A percentile compares a stretch with the other conserved stretches of the same genome.
phyloP scores from a whole-genome alignment of 441 rosid genomes.

The Monsonia emarginata region DNA sequence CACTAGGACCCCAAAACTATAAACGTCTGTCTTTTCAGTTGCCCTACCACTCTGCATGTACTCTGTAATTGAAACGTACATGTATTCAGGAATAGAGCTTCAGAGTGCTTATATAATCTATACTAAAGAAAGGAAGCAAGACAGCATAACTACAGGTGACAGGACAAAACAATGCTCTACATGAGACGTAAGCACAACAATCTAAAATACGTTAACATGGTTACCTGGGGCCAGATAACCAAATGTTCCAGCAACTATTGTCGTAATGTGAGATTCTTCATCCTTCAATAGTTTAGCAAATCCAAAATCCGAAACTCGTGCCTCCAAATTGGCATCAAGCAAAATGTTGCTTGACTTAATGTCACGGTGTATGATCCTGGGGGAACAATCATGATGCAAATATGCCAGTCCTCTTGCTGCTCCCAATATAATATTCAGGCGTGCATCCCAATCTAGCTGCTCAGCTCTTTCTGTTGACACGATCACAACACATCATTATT shows the following conservation, averaged over 20 bases:
- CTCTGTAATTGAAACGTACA: conserved; percentile 34
- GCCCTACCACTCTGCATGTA: conserved; percentile 99
- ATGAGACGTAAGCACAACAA: not conserved
- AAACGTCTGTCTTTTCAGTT: conserved; percentile 94
- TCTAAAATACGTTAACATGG: conserved; percentile 9
- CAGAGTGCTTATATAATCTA: not conserved
- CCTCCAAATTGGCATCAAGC: conserved; percentile 93
- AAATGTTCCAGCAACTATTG: conserved; percentile 97
- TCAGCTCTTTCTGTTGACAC: conserved; percentile 65
- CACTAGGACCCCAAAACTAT: conserved; percentile 88
- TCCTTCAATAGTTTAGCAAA: conserved; percentile 90
- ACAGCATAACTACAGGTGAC: not conserved
- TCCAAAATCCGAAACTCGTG: conserved; percentile 96
- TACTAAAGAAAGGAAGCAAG: too few species aligned
- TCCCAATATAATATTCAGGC: conserved; percentile 80
- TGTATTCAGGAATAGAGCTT: conserved; percentile 10
- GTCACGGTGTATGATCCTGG: conserved; percentile 96
- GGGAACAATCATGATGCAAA: conserved; percentile 95
- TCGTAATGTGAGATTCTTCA: conserved; percentile 95
- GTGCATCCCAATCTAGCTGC: conserved; percentile 89
- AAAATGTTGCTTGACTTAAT: conserved; percentile 92
- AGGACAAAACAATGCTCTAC: not conserved
- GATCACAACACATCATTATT: conserved; percentile 15
- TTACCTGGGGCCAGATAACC: conserved; percentile 97
- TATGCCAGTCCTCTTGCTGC: conserved; percentile 96